These are phyloP conservation scores for Ocimum tenuiflorum DNA, from an alignment of 257 asterid species.

Conservation along the genomic window DNA sequence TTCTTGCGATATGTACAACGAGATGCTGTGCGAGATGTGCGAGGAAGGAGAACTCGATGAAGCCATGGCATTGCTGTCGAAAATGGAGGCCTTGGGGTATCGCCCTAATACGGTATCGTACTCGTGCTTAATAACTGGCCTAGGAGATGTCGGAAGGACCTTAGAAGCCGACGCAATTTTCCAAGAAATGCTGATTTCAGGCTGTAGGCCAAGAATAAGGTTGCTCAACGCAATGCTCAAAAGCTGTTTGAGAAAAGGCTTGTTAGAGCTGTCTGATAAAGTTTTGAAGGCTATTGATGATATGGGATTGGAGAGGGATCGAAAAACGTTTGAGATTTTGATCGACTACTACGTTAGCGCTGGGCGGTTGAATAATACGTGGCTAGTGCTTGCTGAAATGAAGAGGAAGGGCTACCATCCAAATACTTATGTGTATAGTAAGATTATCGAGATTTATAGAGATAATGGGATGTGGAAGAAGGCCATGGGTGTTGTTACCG, in stretches of 20 bases:
- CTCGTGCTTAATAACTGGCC: conserved; percentile 44
- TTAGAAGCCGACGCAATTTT: conserved; percentile 76
- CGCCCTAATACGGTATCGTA: conserved; percentile 45
- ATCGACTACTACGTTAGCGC: conserved; percentile 60
- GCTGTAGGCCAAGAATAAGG: conserved; percentile 47
- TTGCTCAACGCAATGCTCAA: conserved; percentile 51
- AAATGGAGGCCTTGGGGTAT: conserved; percentile 76
- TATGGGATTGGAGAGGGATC: conserved; percentile 39
- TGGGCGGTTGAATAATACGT: conserved; percentile 63
- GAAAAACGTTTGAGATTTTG: conserved; percentile 65
- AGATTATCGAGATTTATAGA: conserved; percentile 67
- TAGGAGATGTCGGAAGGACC: conserved; percentile 71
- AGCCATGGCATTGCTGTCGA: conserved; percentile 64
- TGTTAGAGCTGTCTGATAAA: conserved; percentile 48
- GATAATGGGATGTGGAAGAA: conserved; percentile 97
- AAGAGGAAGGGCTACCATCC: conserved; percentile 51
- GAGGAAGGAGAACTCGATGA: conserved; percentile 55
- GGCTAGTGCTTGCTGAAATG: conserved; percentile 73
- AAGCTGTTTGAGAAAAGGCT: conserved; percentile 68
- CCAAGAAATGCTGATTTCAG: conserved; percentile 59
- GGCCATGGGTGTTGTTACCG: conserved; percentile 60
- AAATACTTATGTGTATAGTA: conserved; percentile 67
- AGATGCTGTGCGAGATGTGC: conserved; percentile 52
- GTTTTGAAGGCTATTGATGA: conserved; percentile 35
- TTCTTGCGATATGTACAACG: conserved; percentile 43